Evolutionary conservation across 495 filamentous ascomycete species (phyloP), one percentile per base, ranked within the genome.

Genomic region (Aspergillus hancockii): DNA sequence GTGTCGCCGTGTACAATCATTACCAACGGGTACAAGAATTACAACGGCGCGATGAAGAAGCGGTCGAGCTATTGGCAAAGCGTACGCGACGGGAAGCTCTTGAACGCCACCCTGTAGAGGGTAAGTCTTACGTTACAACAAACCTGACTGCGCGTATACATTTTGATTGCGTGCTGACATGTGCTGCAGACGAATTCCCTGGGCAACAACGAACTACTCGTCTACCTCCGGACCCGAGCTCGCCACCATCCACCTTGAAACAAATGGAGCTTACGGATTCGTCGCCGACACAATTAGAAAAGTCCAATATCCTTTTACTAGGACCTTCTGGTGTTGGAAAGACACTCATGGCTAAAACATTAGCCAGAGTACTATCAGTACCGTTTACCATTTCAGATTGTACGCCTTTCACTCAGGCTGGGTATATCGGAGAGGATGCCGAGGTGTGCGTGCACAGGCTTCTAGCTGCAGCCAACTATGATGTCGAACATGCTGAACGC

Each of bases 381-480:
- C 95, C 94, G 0, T 97, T 98, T 70, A 93, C 90, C 59, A 98
- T 98, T 71, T 94, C 92, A 58, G 95, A 98, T 69, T 98, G 95
- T 74, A 98, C 95, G 14, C 88, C 94, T 4, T 93, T 98, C 62
- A 98, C 94, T 2, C 92, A 97, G 78, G 92, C 94, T 7, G 94
- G 94, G 14, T 98, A 98, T 67, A 96, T 98, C 57, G 94, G 94
- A 56, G 93, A 97, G 68, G 94, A 98, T 67, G 93, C 90, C 46
- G 94, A 98, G 65, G 85, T 90, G 0, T 96, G 92, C 64, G 90
- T 98, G 19, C 90, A 96, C 64, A 84, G 93, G 25, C 81, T 98
- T 31, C 78, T 98, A 9, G 88, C 92, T 58, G 93, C 95, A 51
- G 88, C 93, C 19, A 90, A 95, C 71, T 96, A 96, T 76, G 90